Evolutionary conservation across 148 eudicot species (phyloP).

Genomic region (Vaccinium myrtillus): DNA sequence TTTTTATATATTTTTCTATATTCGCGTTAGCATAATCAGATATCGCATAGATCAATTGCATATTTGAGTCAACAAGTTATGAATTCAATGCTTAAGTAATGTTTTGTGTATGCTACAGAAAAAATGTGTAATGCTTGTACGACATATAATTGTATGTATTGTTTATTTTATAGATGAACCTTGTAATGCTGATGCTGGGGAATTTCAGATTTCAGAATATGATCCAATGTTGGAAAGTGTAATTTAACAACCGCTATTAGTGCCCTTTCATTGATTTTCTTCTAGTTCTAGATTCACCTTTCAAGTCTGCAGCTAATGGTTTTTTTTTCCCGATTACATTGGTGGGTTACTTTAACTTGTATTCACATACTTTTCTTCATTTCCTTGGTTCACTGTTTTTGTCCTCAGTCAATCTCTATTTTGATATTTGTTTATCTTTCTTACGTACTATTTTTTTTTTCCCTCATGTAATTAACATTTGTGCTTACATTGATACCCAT

Average conservation of each 20-base stretch:
- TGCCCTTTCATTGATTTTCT: neutral
- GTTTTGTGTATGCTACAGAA: neutral
- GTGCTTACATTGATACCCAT: conserved; percentile 17
- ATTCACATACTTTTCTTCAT: neutral
- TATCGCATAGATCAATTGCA: neutral
- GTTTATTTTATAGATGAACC: neutral
- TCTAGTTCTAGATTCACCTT: neutral
- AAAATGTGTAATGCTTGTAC: neutral
- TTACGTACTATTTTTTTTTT: conserved; percentile 24
- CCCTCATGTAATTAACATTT: conserved; percentile 33
- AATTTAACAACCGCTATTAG: neutral
- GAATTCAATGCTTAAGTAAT: neutral
- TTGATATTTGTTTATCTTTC: neutral
- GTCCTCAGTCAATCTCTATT: neutral
- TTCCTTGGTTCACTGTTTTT: neutral
- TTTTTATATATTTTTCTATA: neutral
- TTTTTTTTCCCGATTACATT: neutral
- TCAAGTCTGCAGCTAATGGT: neutral
- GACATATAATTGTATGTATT: neutral
- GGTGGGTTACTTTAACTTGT: neutral
- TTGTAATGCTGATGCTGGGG: neutral
- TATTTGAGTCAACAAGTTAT: neutral
- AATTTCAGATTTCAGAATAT: neutral
- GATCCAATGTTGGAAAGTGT: neutral
- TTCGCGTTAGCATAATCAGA: neutral